phyloP scores from a whole-genome alignment of 495 filamentous ascomycete species.

The Penicillium steckii region DNA sequence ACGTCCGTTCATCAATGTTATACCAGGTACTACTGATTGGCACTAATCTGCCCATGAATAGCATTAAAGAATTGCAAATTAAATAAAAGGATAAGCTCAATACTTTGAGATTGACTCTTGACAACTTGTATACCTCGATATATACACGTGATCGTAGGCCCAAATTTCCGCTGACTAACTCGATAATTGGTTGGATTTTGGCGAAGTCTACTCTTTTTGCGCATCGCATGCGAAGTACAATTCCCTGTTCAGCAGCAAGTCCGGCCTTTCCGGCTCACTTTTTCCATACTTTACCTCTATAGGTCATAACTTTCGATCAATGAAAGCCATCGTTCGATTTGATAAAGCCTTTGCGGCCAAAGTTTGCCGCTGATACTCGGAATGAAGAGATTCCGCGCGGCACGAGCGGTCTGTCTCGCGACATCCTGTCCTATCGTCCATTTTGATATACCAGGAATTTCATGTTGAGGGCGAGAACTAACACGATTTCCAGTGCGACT shows the following conservation, averaged over 20 bases:
- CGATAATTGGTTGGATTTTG: no score
- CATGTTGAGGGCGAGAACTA: background rate
- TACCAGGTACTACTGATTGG: no score
- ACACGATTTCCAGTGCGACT: conserved; percentile 2
- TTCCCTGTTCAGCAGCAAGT: background rate
- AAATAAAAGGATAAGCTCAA: no score
- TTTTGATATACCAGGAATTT: background rate
- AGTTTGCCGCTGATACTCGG: background rate
- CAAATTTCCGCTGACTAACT: no score
- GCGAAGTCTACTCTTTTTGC: no score
- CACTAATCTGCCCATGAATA: no score
- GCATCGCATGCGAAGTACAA: background rate
- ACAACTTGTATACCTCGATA: no score
- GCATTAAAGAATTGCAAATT: no score
- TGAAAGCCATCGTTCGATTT: background rate
- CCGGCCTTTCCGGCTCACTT: background rate
- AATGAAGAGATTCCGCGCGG: conserved; percentile 11
- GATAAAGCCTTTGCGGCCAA: background rate
- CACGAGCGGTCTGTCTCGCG: conserved; percentile 5
- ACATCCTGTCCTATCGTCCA: background rate
- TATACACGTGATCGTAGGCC: no score
- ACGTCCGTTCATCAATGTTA: background rate
- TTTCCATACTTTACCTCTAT: background rate
- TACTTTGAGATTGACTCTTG: no score
- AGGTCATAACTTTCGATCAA: background rate